Conservation (phyloP, 2,329 filamentous ascomycete species). For the Ceratocystis papillata region DNA sequence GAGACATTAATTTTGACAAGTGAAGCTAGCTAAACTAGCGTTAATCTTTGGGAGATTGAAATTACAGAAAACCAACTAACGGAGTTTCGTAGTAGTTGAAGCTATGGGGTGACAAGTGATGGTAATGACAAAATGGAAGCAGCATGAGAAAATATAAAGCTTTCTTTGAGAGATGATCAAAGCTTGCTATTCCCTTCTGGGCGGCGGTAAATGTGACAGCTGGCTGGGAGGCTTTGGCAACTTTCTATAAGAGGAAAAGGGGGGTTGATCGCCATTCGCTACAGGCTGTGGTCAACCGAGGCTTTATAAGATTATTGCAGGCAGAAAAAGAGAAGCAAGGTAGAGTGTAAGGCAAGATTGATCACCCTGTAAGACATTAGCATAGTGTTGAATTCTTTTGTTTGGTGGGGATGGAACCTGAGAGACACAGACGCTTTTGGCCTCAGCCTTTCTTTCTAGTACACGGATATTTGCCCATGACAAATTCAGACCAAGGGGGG, state of each 20-base stretch:
- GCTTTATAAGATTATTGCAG: too few species aligned
- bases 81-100: background rate
- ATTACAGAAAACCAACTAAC: background rate
- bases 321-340: background rate
- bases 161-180: too few species aligned
- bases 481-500: slow-evolving; percentile 5
- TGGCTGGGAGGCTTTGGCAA: background rate
- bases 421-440: background rate
- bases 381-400: background rate
- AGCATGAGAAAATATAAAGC: too few species aligned
- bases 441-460: background rate
- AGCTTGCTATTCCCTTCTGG: too few species aligned
- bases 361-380: too few species aligned
- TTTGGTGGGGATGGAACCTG: too few species aligned
- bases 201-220: background rate
- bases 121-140: too few species aligned
- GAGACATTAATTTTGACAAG: slow-evolving; percentile 13
- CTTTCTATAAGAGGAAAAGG: slow-evolving; percentile 2
- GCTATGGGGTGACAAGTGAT: background rate
- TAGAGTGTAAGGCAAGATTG: too few species aligned
- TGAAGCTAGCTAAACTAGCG: slow-evolving; percentile 13
- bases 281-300: background rate
- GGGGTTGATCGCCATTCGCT: slow-evolving; percentile 1
- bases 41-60: slow-evolving; percentile 1
- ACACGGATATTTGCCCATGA: background rate